Percentiles rank a stretch among this genome's conserved stretches.
phyloP scores from a whole-genome alignment of 1,139 yeast species.

The Pichia sp. region DNA sequence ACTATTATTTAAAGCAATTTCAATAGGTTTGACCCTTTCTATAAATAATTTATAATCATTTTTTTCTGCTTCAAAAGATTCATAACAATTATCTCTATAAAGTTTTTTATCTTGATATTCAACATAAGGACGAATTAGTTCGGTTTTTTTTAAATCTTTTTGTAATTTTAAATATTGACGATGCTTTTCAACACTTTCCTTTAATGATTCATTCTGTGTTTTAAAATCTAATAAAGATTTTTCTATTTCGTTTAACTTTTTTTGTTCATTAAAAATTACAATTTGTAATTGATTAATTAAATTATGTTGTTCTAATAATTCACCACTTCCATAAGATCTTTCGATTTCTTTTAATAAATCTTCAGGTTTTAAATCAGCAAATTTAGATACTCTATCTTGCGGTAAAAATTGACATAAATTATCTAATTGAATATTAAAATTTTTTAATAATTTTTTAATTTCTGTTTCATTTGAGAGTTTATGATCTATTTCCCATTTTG shows the following conservation, averaged over 20 bases:
- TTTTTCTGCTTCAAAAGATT: conserved; percentile 32
- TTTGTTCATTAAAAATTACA: conserved; percentile 29
- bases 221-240: conserved; percentile 31
- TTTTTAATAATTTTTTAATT: conserved; percentile 41
- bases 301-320: conserved; percentile 52
- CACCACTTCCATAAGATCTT: conserved; percentile 66
- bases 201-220: conserved; percentile 29
- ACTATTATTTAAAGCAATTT: conserved; percentile 14
- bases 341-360: conserved; percentile 72
- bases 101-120: conserved; percentile 44
- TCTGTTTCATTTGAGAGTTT: conserved; percentile 36
- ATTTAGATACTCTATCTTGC: conserved; percentile 91
- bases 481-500: conserved; percentile 59
- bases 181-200: conserved; percentile 26
- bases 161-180: conserved; percentile 33
- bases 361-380: conserved; percentile 77
- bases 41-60: conserved; percentile 20
- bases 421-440: conserved; percentile 75
- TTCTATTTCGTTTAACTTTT: conserved; percentile 31
- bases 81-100: conserved; percentile 37
- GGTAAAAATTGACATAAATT: conserved; percentile 93
- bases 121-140: conserved; percentile 55
- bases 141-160: conserved; percentile 42
- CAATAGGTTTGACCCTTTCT: conserved; percentile 36
- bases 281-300: conserved; percentile 48